phyloP scores from a whole-genome alignment of 2,329 filamentous ascomycete genomes.

The Pseudovirgaria hyperparasitica region DNA sequence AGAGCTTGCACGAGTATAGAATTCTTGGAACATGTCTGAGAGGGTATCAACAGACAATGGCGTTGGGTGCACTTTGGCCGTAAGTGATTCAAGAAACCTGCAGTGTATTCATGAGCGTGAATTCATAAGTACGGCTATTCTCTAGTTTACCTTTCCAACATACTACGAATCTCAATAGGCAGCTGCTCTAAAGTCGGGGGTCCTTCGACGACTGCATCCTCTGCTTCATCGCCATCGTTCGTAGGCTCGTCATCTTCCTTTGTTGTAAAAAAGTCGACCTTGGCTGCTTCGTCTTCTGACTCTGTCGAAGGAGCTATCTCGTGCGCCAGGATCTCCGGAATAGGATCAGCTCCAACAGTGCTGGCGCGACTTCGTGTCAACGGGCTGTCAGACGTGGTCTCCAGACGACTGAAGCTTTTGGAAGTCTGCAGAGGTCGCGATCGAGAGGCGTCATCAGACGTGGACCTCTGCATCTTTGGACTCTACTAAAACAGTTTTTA shows the following conservation, averaged over 20 bases:
- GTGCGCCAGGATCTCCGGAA: slow-evolving; percentile 30
- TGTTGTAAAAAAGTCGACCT: slow-evolving; percentile 29
- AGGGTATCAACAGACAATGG: slow-evolving; percentile 75
- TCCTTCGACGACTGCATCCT: slow-evolving; percentile 19
- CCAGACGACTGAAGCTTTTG: slow-evolving; percentile 38
- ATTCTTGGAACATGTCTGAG: slow-evolving; percentile 84
- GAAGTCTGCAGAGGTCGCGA: slow-evolving; percentile 28
- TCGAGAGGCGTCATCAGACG: too few relatives aligned
- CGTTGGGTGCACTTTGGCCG: slow-evolving; percentile 71
- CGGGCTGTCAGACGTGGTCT: slow-evolving; percentile 20
- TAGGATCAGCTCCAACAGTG: slow-evolving; percentile 31
- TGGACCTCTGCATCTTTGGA: too few relatives aligned
- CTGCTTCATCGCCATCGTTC: slow-evolving; percentile 11
- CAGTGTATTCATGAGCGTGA: slow-evolving; percentile 9
- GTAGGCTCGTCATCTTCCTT: slow-evolving; percentile 22
- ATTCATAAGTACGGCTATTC: slow-evolving; percentile 1
- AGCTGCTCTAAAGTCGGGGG: slow-evolving; percentile 73
- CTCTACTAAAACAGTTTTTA: too few relatives aligned
- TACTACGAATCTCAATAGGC: slow-evolving; percentile 81
- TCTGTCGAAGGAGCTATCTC: slow-evolving; percentile 23
- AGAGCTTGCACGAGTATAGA: slow-evolving; percentile 68
- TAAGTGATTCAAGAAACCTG: slow-evolving; percentile 84
- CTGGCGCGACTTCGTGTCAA: slow-evolving; percentile 30
- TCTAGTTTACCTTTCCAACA: slow-evolving; percentile 62
- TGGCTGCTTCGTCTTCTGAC: slow-evolving; percentile 16